Evolutionary conservation across 805 yeast genomes (phyloP), one percentile per base, ranked within the genome.

Genomic region (Jamesozyma spencerorum): DNA sequence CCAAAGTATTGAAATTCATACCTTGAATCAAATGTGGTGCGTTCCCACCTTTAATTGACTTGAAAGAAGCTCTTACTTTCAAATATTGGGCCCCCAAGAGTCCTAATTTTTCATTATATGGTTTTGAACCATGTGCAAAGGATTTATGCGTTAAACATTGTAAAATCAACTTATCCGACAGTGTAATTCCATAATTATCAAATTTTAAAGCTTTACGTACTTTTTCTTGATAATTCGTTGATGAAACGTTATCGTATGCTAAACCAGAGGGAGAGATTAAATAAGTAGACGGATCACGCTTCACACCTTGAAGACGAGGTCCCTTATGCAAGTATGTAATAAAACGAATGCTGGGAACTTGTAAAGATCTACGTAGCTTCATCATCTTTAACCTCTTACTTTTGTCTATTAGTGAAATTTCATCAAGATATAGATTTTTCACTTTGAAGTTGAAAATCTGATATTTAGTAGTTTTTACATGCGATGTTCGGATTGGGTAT

Each of bases 111-210:
- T 87, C 96, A 64, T 88, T 90, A 65, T 84, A 85, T 6, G 97
- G 96, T 52, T 80, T 77, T 47, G 74, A 68, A 8, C 95, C 97
- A 64, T 85, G 94, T 4, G 94, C 94, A 69, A 87, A 90, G 18
- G 95, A 85, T 65, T 90, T 90, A 66, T 90, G 97, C 5, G 97
- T 88, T 53, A 88, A 66, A 31, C 85, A 78, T 65, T 90, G 97
- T 46, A 86, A 67, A 18, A 81, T 64, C 43, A 81, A 49, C 5
- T 71, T 70, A 52, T 85, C 82, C 4, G 81, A 69, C 32, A 88
- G 65, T 32, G 67, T 48, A 11, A 60, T 51, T 17, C 47, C 47
- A 40, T 46, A 51, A 33, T 51, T 41, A 14, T 46, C 43, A n/a
- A 60, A 45, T 18, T 52, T 48, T 37, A 60, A 44, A 10, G 34